phyloP scores from a whole-genome alignment of 2,329 filamentous ascomycete genomes.

The Trichoderma sp. region DNA sequence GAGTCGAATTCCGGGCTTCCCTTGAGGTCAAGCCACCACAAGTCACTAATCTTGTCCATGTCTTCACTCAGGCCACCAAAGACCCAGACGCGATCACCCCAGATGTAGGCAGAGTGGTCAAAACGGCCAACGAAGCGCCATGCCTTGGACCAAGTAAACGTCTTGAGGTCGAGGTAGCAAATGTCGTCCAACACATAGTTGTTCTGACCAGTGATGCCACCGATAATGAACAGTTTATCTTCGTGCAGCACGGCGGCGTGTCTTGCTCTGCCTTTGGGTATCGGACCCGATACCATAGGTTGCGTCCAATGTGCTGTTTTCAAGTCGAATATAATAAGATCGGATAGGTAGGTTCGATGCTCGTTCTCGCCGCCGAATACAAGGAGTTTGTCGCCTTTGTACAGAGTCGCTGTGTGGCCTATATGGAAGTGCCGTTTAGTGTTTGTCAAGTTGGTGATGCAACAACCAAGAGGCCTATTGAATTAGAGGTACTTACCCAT shows the following conservation, averaged over 20 bases:
- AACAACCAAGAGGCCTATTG: background rate
- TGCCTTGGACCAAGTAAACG: constrained; percentile 92
- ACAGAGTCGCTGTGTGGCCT: constrained; percentile 94
- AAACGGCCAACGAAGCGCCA: constrained; percentile 96
- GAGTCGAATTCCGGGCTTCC: constrained; percentile 82
- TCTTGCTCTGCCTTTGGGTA: constrained; percentile 85
- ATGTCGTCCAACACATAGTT: constrained; percentile 94
- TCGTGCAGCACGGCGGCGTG: constrained; percentile 94
- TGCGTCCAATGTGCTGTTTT: constrained; percentile 95
- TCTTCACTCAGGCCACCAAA: constrained; percentile 93
- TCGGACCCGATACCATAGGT: constrained; percentile 76
- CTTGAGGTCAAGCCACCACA: constrained; percentile 97
- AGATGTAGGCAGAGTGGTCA: constrained; percentile 93
- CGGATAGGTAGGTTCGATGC: constrained; percentile 89
- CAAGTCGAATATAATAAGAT: constrained; percentile 93
- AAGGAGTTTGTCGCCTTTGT: constrained; percentile 90
- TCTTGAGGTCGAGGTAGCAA: constrained; percentile 94
- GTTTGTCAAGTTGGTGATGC: background rate
- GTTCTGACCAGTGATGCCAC: constrained; percentile 90
- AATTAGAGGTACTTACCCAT: constrained; percentile 89
- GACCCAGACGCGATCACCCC: constrained; percentile 89
- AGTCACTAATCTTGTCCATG: constrained; percentile 93
- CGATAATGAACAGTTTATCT: constrained; percentile 93
- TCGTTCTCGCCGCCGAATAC: constrained; percentile 99
- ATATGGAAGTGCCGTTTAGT: constrained; percentile 36